Percentiles rank a stretch among this genome's conserved stretches.
phyloP scores from a whole-genome alignment of 805 yeast species.

The Scheffersomyces spartinae region DNA sequence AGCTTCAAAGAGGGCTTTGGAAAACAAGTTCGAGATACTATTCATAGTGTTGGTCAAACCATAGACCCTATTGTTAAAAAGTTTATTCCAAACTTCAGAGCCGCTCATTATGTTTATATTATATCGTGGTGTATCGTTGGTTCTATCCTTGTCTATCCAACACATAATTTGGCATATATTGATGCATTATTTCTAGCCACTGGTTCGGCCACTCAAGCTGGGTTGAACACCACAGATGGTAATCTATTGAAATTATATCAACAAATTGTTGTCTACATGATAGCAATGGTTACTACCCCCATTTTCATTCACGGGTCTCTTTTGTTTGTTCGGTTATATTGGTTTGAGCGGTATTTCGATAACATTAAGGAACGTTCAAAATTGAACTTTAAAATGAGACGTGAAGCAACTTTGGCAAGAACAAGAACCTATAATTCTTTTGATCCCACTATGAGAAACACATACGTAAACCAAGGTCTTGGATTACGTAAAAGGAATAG shows the following conservation, averaged over 20 bases:
- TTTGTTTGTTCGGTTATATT: conserved; percentile 67
- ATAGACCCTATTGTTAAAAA: conserved; percentile 30
- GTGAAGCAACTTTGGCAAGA: conserved; percentile 63
- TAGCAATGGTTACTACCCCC: conserved; percentile 68
- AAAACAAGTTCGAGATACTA: conserved; percentile 16
- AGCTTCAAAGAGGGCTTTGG: no score
- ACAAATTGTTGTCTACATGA: conserved; percentile 58
- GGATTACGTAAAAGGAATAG: no score
- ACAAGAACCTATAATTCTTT: conserved; percentile 18
- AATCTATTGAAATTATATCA: conserved; percentile 63
- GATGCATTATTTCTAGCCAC: conserved; percentile 70
- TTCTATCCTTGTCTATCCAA: conserved; percentile 71
- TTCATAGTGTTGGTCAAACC: conserved; percentile 22
- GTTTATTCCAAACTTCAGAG: conserved; percentile 42
- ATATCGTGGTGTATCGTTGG: conserved; percentile 46
- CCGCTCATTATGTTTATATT: conserved; percentile 69
- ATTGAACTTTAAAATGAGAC: conserved; percentile 67
- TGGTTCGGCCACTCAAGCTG: conserved; percentile 85
- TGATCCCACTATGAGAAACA: conserved; percentile 11
- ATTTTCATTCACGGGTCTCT: conserved; percentile 76
- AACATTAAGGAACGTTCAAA: conserved; percentile 72
- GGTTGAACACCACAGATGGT: conserved; percentile 68
- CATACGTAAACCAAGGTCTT: conserved; percentile 16
- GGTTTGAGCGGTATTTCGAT: conserved; percentile 84
- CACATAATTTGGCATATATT: conserved; percentile 51